Base-by-base conservation (phyloP, 176 grass and related monocot species). In the Oryza glumipatula region DNA sequence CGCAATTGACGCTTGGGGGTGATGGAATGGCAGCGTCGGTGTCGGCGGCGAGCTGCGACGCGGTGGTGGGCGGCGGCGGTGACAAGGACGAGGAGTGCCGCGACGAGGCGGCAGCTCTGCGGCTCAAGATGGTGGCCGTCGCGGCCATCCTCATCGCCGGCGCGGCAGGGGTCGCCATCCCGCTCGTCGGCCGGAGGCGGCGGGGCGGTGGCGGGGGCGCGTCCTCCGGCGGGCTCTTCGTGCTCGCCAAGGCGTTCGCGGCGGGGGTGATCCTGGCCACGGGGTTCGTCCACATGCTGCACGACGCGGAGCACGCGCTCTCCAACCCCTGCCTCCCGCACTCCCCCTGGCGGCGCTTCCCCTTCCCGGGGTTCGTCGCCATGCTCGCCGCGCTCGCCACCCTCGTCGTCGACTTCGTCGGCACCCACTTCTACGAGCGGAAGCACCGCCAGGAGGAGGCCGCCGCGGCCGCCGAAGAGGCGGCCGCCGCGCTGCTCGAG, bases 251-350 rank as follows among this genome's bases (percentile, higher is more conserved):
- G 86, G 90, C 92, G 39, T 98, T 98, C 83, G 84, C 95, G 1
- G 92, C 95, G 12, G 95, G 95, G 45, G 92, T 94, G 21, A 84
- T 97, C 81, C 86, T 97, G 2, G 90, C 92, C 22, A 94, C 92
- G 14, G 95, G 92, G 16, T 98, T 98, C 86, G 90, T 98, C 30
- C 95, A 94, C 87, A 88, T 98, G 88, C 81, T 98, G 77, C 47
- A 86, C 80, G 90, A 91, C 76, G 90, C 90, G 2, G 74, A 91
- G 78, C 76, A 82, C 49, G 81, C 89, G 77, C 88, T 94, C 61
- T 63, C 75, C 3, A 69, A 91, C 72, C 80, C 88, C 2, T 97
- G 90, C 89, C 88, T 97, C 54, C 88, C 86, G 48, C 67, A 78
- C 9, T 26, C 71, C 28, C 92, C 95, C 0, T 97, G 95, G 95